phyloP scores from a whole-genome alignment of 2,329 filamentous ascomycete genomes.

The Emericellopsis atlantica region DNA sequence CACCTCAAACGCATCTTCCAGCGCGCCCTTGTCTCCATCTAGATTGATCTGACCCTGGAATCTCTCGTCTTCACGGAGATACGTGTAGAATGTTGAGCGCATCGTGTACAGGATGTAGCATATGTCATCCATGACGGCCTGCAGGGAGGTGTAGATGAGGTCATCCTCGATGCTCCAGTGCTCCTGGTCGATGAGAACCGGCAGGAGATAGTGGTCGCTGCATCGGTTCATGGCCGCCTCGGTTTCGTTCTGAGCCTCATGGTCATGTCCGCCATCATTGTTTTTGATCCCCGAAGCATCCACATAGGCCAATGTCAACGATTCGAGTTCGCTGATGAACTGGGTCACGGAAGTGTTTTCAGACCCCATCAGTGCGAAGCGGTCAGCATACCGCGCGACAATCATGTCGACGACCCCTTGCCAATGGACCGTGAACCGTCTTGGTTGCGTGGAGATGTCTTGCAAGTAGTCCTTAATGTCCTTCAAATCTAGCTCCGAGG shows the following conservation, averaged over 20 bases:
- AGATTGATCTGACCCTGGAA: not conserved
- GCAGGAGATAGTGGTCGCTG: conserved; percentile 27
- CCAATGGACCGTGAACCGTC: conserved; percentile 40
- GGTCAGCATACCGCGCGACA: conserved; percentile 44
- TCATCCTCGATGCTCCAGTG: conserved; percentile 26
- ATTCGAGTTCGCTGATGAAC: conserved; percentile 22
- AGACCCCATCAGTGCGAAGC: conserved; percentile 29
- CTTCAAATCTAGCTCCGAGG: conserved; percentile 15
- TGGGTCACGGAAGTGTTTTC: conserved; percentile 10
- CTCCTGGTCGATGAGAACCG: conserved; percentile 9
- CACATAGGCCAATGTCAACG: conserved; percentile 27
- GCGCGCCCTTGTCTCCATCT: not conserved
- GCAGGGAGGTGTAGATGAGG: conserved; percentile 30
- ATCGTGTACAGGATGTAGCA: conserved; percentile 18
- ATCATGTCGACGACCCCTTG: conserved; percentile 54
- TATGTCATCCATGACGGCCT: conserved; percentile 22
- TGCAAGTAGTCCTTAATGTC: conserved; percentile 29
- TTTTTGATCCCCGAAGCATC: conserved; percentile 15
- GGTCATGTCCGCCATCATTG: conserved; percentile 8
- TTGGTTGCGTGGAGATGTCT: conserved; percentile 21
- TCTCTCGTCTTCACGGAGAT: not conserved
- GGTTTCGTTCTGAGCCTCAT: conserved; percentile 14
- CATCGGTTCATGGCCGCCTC: conserved; percentile 31
- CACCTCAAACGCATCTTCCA: not conserved
- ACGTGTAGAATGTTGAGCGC: not conserved